Percentiles rank a stretch among this genome's conserved stretches.
phyloP scores from a whole-genome alignment of 192 early-diverging fungal species.

The Linnemannia elongata region DNA sequence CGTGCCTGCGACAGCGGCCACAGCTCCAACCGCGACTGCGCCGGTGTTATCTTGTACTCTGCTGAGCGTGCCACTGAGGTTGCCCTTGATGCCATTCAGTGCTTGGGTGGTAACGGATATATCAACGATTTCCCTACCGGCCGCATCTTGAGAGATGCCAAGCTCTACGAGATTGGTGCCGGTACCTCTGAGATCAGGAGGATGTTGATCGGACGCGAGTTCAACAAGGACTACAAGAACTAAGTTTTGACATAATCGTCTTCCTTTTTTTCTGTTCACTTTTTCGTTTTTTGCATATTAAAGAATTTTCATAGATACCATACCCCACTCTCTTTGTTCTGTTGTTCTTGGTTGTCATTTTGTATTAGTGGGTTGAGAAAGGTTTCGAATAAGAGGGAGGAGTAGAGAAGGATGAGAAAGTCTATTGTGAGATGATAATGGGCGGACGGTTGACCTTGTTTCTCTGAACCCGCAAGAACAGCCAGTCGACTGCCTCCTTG shows the following conservation, averaged over 20 bases:
- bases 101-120: conserved; percentile 95
- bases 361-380: no score
- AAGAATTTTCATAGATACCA: conserved; percentile 9
- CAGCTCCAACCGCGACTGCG: conserved; percentile 91
- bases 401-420: neutral
- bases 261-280: neutral
- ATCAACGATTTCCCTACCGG: conserved; percentile 93
- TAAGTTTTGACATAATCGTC: neutral
- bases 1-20: conserved; percentile 87
- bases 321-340: neutral
- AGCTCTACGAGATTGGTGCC: conserved; percentile 97
- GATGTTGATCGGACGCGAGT: conserved; percentile 90
- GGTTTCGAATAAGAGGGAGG: no score
- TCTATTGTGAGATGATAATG: conserved; percentile 64
- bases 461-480: conserved; percentile 83
- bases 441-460: conserved; percentile 88
- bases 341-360: neutral
- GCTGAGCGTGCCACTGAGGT: conserved; percentile 95
- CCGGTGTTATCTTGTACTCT: conserved; percentile 93
- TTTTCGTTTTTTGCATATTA: conserved; percentile 8
- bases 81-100: conserved; percentile 94
- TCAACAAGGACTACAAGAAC: conserved; percentile 75
- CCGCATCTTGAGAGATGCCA: conserved; percentile 91
- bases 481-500: conserved; percentile 92
- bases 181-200: conserved; percentile 95